phyloP scores from a whole-genome alignment of 2,329 filamentous ascomycete species.

The Colletotrichum sublineola region DNA sequence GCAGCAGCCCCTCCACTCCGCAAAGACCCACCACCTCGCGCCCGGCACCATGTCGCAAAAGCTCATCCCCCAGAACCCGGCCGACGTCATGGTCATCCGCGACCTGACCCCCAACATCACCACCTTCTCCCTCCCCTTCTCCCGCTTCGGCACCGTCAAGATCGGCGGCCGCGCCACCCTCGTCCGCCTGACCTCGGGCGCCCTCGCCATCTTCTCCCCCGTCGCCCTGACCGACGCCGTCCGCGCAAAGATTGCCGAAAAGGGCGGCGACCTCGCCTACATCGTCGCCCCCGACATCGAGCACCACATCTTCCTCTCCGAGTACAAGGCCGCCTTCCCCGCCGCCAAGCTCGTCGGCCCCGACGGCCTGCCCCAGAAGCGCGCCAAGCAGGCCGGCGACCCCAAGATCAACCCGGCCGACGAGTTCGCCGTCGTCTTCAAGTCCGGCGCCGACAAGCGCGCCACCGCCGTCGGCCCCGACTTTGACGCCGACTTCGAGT shows the following conservation, averaged over 20 bases:
- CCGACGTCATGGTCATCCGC: slow-evolving; percentile 90
- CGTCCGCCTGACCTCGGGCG: slow-evolving; percentile 75
- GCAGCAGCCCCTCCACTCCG: neutral
- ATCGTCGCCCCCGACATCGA: slow-evolving; percentile 90
- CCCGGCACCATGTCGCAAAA: slow-evolving; percentile 68
- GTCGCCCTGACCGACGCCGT: slow-evolving; percentile 85
- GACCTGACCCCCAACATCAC: slow-evolving; percentile 83
- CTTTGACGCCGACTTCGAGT: slow-evolving; percentile 89
- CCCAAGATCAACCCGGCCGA: slow-evolving; percentile 59
- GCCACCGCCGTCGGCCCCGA: slow-evolving; percentile 74
- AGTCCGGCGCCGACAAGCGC: slow-evolving; percentile 63
- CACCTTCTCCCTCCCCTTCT: slow-evolving; percentile 87
- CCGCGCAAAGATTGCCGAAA: slow-evolving; percentile 70
- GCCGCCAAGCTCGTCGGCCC: slow-evolving; percentile 84
- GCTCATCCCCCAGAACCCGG: slow-evolving; percentile 78
- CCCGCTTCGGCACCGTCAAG: slow-evolving; percentile 82
- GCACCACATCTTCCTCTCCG: slow-evolving; percentile 92
- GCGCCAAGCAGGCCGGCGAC: slow-evolving; percentile 69
- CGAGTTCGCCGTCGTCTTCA: slow-evolving; percentile 77
- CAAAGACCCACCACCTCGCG: slow-evolving; percentile 3
- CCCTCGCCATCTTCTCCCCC: slow-evolving; percentile 91
- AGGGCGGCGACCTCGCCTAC: slow-evolving; percentile 82
- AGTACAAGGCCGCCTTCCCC: slow-evolving; percentile 86
- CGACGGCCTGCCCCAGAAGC: slow-evolving; percentile 86
- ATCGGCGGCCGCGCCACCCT: slow-evolving; percentile 90